A percentile compares a stretch with the other conserved stretches of the same genome.
These are phyloP conservation scores for Plasmodium yoelii DNA, from an alignment of 169 alveolate genomes.

Conservation along the genomic window DNA sequence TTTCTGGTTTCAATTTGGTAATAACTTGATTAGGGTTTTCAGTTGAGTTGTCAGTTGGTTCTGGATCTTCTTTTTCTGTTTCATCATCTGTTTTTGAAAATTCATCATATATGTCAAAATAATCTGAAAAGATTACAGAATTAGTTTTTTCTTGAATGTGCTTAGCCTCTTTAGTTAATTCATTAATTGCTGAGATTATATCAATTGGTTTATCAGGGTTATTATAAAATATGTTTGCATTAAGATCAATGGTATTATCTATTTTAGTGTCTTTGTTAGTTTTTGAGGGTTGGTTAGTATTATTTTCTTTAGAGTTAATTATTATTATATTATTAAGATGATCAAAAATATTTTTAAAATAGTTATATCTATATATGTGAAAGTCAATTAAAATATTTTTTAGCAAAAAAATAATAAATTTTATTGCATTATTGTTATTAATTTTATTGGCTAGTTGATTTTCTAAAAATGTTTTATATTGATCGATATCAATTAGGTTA, in stretches of 20 bases:
- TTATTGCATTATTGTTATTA: not conserved
- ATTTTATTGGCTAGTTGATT: constrained; percentile 15
- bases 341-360: constrained; percentile 60
- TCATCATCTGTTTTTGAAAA: constrained; percentile 55
- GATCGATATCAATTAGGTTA: constrained; percentile 45
- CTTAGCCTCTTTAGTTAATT: constrained; percentile 39
- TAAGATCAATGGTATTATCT: no score
- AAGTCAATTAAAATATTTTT: constrained; percentile 71
- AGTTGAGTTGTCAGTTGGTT: not conserved
- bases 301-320: constrained; percentile 7
- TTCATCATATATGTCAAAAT: constrained; percentile 36
- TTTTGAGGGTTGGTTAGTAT: not conserved
- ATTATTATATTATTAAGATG: constrained; percentile 38
- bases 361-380: constrained; percentile 43
- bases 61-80: not conserved
- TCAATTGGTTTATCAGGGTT: constrained; percentile 16
- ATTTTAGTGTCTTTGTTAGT: no score
- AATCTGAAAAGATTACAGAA: constrained; percentile 48
- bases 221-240: not conserved
- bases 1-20: not conserved
- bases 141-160: constrained; percentile 23
- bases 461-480: constrained; percentile 48
- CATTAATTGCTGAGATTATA: constrained; percentile 36
- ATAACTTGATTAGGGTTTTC: not conserved
- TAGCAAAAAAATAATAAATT: constrained; percentile 27